A percentile compares a stretch with the other conserved stretches of the same genome.
These are phyloP conservation scores for Lipomyces sp. DNA, from an alignment of 805 yeast genomes.

Conservation along the genomic window DNA sequence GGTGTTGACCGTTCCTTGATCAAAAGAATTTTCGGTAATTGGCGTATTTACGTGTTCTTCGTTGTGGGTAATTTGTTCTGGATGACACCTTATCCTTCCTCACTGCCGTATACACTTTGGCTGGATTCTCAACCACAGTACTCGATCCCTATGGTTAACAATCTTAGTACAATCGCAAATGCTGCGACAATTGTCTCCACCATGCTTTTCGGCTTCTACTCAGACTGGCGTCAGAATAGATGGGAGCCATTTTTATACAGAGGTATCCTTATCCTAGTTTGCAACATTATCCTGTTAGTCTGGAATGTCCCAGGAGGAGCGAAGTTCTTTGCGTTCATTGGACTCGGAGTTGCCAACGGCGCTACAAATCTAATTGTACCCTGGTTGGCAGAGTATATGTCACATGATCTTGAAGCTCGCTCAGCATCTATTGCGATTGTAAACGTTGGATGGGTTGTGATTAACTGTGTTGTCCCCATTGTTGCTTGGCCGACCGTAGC, in stretches of 20 bases:
- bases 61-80: constrained; percentile 29
- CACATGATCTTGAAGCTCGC: constrained; percentile 33
- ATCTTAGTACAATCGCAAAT: constrained; percentile 61
- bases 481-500: constrained; percentile 29
- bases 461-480: constrained; percentile 31
- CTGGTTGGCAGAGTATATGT: constrained; percentile 29
- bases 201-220: constrained; percentile 41
- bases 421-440: constrained; percentile 28
- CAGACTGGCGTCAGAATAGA: constrained; percentile 50
- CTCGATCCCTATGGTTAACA: constrained; percentile 44
- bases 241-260: constrained; percentile 24
- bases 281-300: constrained; percentile 56
- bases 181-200: constrained; percentile 58
- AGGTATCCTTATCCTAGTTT: constrained; percentile 27
- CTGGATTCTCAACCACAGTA: constrained; percentile 17
- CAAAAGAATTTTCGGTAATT: constrained; percentile 30
- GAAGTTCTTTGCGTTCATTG: constrained; percentile 61
- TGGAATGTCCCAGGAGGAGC: constrained; percentile 62
- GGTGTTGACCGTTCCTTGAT: constrained; percentile 22
- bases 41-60: constrained; percentile 31
- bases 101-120: constrained; percentile 27
- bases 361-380: constrained; percentile 32
- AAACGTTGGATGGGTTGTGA: constrained; percentile 35
- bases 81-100: constrained; percentile 35
- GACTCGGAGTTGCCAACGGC: constrained; percentile 32